Conservation (phyloP, 331 rosid genomes). For the Phaseolus coccineus region DNA sequence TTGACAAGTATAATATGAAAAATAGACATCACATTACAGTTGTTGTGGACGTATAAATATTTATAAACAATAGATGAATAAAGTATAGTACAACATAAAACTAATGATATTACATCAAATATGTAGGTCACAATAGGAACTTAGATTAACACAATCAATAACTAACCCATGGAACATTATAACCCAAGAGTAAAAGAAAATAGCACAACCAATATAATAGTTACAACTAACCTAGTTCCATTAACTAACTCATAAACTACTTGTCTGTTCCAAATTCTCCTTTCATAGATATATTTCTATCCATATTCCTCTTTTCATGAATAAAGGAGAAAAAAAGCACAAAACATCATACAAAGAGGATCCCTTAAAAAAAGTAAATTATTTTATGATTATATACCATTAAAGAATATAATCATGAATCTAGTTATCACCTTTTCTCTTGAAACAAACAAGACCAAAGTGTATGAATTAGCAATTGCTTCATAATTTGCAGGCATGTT, state of each 20-base stretch:
- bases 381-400: slow-evolving; percentile 35
- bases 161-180: slow-evolving; percentile 15
- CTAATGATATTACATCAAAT: slow-evolving; percentile 36
- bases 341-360: slow-evolving; percentile 24
- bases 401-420: slow-evolving; percentile 26
- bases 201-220: no score
- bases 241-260: background rate
- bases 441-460: slow-evolving; percentile 81
- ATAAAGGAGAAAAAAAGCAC: background rate
- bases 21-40: slow-evolving; percentile 5
- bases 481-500: slow-evolving; percentile 90
- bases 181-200: slow-evolving; percentile 10
- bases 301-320: background rate
- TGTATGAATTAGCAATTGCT: slow-evolving; percentile 86
- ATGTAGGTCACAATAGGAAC: background rate
- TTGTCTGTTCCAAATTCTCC: slow-evolving; percentile 6
- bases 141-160: slow-evolving; percentile 6
- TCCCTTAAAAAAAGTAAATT: slow-evolving; percentile 24
- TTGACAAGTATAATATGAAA: slow-evolving; percentile 21
- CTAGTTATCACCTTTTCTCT: slow-evolving; percentile 71
- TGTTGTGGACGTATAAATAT: slow-evolving; percentile 25
- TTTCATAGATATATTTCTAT: background rate
- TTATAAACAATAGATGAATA: background rate
- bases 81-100: background rate
- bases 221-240: background rate